Conservation (phyloP, 164 flowering plant species). For the Berberis vulgaris region DNA sequence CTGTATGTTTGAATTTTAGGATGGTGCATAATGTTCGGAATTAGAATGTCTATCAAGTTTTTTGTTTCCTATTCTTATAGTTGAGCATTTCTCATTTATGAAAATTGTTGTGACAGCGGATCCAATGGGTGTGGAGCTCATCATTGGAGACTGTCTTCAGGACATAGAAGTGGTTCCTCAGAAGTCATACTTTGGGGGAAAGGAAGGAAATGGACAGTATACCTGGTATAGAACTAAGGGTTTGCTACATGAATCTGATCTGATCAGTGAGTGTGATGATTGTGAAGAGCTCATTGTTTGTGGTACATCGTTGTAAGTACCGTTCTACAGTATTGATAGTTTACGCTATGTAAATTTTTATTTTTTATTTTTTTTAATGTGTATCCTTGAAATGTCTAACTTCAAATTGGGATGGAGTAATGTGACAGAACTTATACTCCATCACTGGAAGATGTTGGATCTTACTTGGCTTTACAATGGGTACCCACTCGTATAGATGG, state of each 20-base stretch:
- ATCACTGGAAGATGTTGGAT: conserved; percentile 81
- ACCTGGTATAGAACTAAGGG: conserved; percentile 62
- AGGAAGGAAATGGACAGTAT: conserved; percentile 76
- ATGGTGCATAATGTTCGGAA: not conserved
- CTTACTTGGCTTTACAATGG: conserved; percentile 78
- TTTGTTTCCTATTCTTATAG: not conserved
- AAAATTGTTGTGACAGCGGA: conserved; percentile 46
- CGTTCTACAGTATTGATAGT: not conserved
- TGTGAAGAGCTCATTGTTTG: conserved; percentile 36
- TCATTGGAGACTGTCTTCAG: conserved; percentile 67
- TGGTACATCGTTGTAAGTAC: conserved; percentile 58
- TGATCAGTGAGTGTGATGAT: conserved; percentile 33
- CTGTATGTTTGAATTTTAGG: too few species aligned
- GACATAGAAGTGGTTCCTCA: conserved; percentile 54
- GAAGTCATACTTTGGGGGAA: conserved; percentile 80
- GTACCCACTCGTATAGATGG: conserved; percentile 84
- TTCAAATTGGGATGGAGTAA: conserved; percentile 4
- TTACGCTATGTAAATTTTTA: too few species aligned
- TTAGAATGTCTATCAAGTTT: not conserved
- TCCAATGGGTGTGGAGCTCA: conserved; percentile 69
- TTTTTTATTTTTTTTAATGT: not conserved
- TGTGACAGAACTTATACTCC: conserved; percentile 68
- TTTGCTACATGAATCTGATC: conserved; percentile 46
- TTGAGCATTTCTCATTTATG: too few species aligned
- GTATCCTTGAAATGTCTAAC: not conserved